Base-by-base conservation (phyloP, 208 protist genomes). In the Acanthamoeba triangularis region DNA sequence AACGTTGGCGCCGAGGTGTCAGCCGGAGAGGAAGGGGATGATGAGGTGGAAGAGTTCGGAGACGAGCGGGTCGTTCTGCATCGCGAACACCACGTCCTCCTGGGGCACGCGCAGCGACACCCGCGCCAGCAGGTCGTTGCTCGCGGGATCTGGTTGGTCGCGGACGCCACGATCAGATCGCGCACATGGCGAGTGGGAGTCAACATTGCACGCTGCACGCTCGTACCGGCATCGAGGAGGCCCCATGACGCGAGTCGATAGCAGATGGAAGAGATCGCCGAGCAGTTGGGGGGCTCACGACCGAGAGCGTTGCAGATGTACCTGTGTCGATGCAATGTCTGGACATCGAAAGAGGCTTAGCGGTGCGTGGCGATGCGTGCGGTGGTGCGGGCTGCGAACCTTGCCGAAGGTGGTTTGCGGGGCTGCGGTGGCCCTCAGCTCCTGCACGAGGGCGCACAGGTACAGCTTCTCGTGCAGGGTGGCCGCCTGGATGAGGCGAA, bases 391-490 rank as follows among this genome's bases (percentile, higher is more conserved):
- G 11, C 8, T 23, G 35, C 35, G 0, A 18, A 92, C 85, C 54
- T 92, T 92, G 52, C 85, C 85, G 10, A 92, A 72, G 14, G 85
- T 74, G 44, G 54, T 92, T 23, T 92, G 47, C 33, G 85, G 85
- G 4, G 85, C n/a, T 5, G 44, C 59, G 25, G 35, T 65, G 30
- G 85, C 61, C 11, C 61, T 44, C 85, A 74, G 85, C 33, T 92
- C 85, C 85, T 92, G 85, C 23, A 95, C 30, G 41, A 95, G 37
- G 7, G 76, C 52, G n/a, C 72, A 88, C 25, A 95, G 74, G 30
- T 91, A 91, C 13, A 95, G n/a, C 41, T 78, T 67, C 61, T 95
- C 80, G 37, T 95, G 94, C 2, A 85, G 65, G 44, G 63, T 35
- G 37, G 82, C 56, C 0, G 28, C 33, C 82, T 87, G 63, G 47